phyloP scores from a whole-genome alignment of 371 early-diverging fungal species.

The Circinella minor region DNA sequence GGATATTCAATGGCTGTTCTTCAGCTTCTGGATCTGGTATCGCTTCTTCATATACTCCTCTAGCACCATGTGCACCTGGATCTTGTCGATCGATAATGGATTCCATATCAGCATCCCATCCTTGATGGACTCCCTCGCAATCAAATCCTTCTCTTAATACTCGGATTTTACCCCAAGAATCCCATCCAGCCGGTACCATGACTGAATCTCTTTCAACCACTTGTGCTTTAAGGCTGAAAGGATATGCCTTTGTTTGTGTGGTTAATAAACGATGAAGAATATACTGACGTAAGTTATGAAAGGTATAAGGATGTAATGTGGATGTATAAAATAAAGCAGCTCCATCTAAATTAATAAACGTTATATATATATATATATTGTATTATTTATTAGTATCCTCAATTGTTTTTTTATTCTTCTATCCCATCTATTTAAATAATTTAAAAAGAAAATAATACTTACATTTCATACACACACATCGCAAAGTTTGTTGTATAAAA shows the following conservation, averaged over 20 bases:
- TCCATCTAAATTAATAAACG: slow-evolving; percentile 68
- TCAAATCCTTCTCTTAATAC: slow-evolving; percentile 84
- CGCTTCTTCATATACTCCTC: slow-evolving; percentile 49
- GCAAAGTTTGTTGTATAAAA: slow-evolving; percentile 91
- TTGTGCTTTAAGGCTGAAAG: slow-evolving; percentile 74
- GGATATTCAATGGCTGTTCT: slow-evolving; percentile 46
- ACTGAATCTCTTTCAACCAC: slow-evolving; percentile 89
- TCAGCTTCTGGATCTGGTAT: slow-evolving; percentile 46
- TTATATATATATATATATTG: background rate
- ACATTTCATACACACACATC: slow-evolving; percentile 92
- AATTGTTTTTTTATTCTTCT: too few relatives aligned
- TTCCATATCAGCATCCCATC: slow-evolving; percentile 65
- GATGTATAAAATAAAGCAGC: slow-evolving; percentile 92
- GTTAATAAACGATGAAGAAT: slow-evolving; percentile 77
- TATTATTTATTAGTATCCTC: too few relatives aligned
- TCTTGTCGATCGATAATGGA: slow-evolving; percentile 42
- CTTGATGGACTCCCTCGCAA: slow-evolving; percentile 62
- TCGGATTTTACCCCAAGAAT: slow-evolving; percentile 87
- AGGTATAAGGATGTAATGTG: slow-evolving; percentile 78
- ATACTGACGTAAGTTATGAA: slow-evolving; percentile 79
- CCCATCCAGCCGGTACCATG: slow-evolving; percentile 94
- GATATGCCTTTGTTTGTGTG: slow-evolving; percentile 48
- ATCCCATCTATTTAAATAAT: too few relatives aligned
- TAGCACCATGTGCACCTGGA: slow-evolving; percentile 41
- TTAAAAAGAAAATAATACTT: slow-evolving; percentile 33